Evolutionary conservation across 352 stramenopile genomes (phyloP).

Genomic region (Globisporangium middletonii): DNA sequence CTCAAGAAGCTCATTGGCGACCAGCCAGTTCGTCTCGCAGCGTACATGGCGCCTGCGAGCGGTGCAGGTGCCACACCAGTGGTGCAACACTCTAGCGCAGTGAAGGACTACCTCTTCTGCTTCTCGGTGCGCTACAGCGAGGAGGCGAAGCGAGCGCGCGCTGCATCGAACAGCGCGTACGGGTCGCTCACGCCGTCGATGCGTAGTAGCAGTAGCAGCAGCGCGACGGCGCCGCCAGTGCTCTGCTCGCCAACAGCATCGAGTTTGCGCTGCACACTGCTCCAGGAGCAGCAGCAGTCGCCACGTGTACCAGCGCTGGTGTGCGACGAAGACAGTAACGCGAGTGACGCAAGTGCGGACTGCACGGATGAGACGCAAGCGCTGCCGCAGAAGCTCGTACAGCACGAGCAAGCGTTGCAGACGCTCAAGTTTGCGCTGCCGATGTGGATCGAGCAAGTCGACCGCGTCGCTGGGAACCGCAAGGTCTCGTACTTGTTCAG

Average conservation of each 20-base stretch:
- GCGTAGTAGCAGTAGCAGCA: slow-evolving; percentile 6
- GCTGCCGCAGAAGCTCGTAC: slow-evolving; percentile 13
- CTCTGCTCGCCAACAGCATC: slow-evolving; percentile 12
- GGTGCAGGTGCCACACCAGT: background rate
- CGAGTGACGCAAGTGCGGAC: background rate
- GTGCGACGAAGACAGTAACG: background rate
- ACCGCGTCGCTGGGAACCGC: slow-evolving; percentile 41
- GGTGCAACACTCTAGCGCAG: slow-evolving; percentile 15
- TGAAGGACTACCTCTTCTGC: slow-evolving; percentile 43
- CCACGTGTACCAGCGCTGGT: background rate
- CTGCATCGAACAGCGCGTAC: background rate
- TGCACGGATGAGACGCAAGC: background rate
- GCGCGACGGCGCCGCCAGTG: background rate
- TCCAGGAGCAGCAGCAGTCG: background rate
- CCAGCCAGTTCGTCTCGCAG: slow-evolving; percentile 35
- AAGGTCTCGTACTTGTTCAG: slow-evolving; percentile 67
- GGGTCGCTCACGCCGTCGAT: background rate
- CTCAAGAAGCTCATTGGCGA: slow-evolving; percentile 25
- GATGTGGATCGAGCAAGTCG: slow-evolving; percentile 71
- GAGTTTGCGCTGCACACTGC: slow-evolving; percentile 5
- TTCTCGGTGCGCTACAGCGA: slow-evolving; percentile 37
- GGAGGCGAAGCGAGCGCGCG: background rate
- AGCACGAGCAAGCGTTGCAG: slow-evolving; percentile 23
- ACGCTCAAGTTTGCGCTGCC: slow-evolving; percentile 47
- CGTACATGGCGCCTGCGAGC: slow-evolving; percentile 22